phyloP scores from a whole-genome alignment of 257 asterid genomes.

The Rehmannia glutinosa region DNA sequence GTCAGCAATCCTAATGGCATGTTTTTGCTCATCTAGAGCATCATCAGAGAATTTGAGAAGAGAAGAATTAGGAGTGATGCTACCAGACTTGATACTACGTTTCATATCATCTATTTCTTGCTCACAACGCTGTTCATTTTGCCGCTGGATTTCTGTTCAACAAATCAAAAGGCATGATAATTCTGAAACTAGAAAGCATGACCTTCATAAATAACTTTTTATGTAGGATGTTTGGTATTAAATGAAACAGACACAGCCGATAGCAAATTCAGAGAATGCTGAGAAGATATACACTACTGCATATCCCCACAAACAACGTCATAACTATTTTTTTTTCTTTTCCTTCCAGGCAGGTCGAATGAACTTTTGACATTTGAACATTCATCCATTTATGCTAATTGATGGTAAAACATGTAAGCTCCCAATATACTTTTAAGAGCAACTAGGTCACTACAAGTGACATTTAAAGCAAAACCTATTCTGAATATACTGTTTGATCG shows the following conservation, averaged over 20 bases:
- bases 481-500: not conserved
- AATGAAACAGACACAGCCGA: not conserved
- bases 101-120: conserved; percentile 88
- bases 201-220: no score
- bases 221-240: no score
- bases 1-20: conserved; percentile 92
- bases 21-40: conserved; percentile 94
- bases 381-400: not conserved
- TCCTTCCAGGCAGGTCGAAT: not conserved
- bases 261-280: not conserved
- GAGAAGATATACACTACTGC: not conserved
- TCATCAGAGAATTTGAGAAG: conserved; percentile 81
- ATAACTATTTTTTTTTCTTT: not conserved
- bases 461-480: not conserved
- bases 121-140: conserved; percentile 85
- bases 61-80: conserved; percentile 65
- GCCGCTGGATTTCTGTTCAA: conserved; percentile 71
- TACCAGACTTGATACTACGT: conserved; percentile 72
- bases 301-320: not conserved
- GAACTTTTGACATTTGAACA: not conserved
- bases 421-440: not conserved
- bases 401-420: not conserved
- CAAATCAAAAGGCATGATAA: conserved; percentile 13
- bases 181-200: not conserved
- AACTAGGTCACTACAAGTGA: not conserved